These are phyloP conservation scores for Hydrangea macrophylla DNA, from an alignment of 148 eudicot species.

Conservation along the genomic window DNA sequence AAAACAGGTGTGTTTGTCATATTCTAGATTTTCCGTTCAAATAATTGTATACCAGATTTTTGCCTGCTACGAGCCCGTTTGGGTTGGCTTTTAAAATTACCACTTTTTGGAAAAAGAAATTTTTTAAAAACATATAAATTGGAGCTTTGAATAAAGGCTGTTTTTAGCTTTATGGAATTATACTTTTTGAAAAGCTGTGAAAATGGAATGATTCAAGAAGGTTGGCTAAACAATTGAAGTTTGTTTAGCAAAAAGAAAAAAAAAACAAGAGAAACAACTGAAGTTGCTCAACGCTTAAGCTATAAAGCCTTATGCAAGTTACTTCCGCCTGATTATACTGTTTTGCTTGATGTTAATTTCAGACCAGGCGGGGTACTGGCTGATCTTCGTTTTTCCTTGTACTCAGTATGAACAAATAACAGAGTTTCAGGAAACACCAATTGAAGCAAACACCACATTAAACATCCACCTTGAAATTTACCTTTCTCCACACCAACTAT, in stretches of 20 bases:
- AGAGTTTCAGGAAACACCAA: background rate
- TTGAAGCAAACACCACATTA: background rate
- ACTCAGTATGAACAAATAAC: too few relatives aligned
- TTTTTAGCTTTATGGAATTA: background rate
- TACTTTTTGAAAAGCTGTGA: background rate
- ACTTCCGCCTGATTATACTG: background rate
- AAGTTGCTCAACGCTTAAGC: background rate
- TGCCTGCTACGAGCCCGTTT: too few relatives aligned
- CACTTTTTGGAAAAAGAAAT: too few relatives aligned
- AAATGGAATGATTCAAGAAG: background rate
- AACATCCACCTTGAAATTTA: background rate
- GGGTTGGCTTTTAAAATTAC: background rate
- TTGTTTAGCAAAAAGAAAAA: too few relatives aligned
- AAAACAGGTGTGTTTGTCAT: constrained; percentile 58
- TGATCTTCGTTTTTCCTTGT: background rate
- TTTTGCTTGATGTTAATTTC: too few relatives aligned
- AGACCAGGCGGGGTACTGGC: background rate
- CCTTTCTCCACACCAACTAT: background rate
- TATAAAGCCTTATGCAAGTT: too few relatives aligned
- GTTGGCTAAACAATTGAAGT: too few relatives aligned
- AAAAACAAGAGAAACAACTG: background rate
- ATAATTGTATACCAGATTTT: background rate
- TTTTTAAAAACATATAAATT: too few relatives aligned
- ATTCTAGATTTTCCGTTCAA: background rate
- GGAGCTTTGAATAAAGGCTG: background rate